Conservation (phyloP, 768 basidiomycete species). For the Sistotremastrum suecicum region DNA sequence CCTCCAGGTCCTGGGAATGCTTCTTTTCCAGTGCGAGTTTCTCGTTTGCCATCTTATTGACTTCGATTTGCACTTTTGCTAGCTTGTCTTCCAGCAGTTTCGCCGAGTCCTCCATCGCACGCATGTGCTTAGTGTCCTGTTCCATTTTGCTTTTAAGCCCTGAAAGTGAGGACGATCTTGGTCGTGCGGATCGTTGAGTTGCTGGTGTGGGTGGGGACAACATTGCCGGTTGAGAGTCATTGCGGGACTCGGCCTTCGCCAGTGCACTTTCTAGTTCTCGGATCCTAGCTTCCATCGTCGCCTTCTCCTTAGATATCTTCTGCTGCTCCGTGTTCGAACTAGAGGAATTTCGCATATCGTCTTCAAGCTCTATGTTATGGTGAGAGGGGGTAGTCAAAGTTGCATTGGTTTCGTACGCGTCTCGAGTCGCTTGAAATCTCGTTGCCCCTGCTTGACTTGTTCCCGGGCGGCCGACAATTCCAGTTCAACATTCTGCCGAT, state of each 20-base stretch:
- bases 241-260: constrained; percentile 21
- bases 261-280: constrained; percentile 38
- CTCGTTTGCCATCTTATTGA: constrained; percentile 44
- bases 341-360: too few species aligned
- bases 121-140: constrained; percentile 37
- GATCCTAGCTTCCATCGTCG: constrained; percentile 38
- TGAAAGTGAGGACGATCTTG: constrained; percentile 47
- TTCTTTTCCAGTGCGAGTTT: constrained; percentile 38
- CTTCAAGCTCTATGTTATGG: too few species aligned
- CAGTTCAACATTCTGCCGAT: too few species aligned
- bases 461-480: too few species aligned
- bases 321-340: constrained; percentile 23
- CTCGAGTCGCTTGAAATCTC: too few species aligned
- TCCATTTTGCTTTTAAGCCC: constrained; percentile 39
- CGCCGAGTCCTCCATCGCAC: constrained; percentile 29
- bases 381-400: too few species aligned
- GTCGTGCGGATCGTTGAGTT: constrained; percentile 16
- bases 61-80: constrained; percentile 30
- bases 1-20: constrained; percentile 27
- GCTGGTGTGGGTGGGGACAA: not conserved
- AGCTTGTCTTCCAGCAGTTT: constrained; percentile 35
- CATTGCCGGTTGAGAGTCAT: constrained; percentile 20
- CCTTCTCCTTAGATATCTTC: constrained; percentile 47
- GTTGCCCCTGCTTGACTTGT: too few species aligned
- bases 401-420: too few species aligned